Conservation (phyloP, 2,329 filamentous ascomycete genomes). For the Fusarium dimerum region DNA sequence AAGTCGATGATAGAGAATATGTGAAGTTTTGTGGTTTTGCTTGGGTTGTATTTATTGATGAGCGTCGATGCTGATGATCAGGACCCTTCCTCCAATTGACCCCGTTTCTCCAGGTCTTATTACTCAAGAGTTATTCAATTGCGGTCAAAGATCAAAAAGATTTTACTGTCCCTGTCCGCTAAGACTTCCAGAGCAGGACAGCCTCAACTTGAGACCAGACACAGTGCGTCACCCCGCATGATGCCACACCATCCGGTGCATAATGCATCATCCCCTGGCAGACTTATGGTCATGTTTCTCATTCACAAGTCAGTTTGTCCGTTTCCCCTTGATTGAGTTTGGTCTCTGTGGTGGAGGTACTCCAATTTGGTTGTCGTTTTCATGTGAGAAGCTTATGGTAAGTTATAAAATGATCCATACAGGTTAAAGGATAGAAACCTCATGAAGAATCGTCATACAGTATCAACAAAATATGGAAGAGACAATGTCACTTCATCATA, state of each 20-base stretch:
- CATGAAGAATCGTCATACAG: neutral
- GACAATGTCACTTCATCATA: neutral
- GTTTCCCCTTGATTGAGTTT: no score
- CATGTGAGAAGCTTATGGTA: no score
- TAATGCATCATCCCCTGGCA: constrained; percentile 13
- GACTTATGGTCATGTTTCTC: constrained; percentile 16
- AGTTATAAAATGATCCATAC: no score
- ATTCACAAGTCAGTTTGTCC: no score
- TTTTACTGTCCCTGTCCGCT: neutral
- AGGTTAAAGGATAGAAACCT: neutral
- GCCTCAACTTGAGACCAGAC: constrained; percentile 2
- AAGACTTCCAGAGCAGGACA: neutral
- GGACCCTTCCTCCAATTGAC: constrained; percentile 17
- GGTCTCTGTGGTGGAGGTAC: no score
- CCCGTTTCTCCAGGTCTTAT: constrained; percentile 8
- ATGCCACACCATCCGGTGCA: constrained; percentile 23
- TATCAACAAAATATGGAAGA: neutral
- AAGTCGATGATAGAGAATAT: neutral
- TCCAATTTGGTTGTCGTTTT: no score
- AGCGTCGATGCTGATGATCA: neutral
- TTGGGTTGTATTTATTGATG: neutral
- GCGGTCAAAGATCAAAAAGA: constrained; percentile 1
- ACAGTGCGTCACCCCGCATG: constrained; percentile 32
- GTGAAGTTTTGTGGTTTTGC: neutral
- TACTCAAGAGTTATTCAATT: constrained; percentile 3